Base-by-base conservation (phyloP, 805 yeast genomes). In the Blastobotrys mokoenaii region DNA sequence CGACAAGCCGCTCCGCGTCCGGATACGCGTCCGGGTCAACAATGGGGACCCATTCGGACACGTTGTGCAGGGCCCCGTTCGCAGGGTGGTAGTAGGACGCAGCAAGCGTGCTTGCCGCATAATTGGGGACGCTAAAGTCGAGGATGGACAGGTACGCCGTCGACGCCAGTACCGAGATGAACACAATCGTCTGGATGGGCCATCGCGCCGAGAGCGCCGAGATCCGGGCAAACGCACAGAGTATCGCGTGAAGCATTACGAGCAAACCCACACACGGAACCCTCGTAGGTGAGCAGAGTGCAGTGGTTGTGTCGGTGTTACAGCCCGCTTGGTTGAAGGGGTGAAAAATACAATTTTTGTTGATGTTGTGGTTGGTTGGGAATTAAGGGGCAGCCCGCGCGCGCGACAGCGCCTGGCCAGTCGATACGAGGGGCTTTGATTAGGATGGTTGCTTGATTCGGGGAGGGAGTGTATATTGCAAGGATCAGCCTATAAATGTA, bases 161-260 rank as follows among this genome's bases (percentile, higher is more conserved):
- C 2, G 95, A 82, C 2, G 95, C 93, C 35, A 86, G 61, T 41
- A 88, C 65, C 11, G 90, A 73, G 4, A 87, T 75, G 46, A 77
- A 58, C 40, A 87, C 77, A 44, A 89, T 79, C 45, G 87, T 75
- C 64, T 89, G 97, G 53, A 90, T 85, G 14, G 98, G 98, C 59
- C 80, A 75, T 48, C 76, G 75, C 11, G 95, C 93, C 44, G 90
- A 77, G 17, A 73, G 61, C 47, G 62, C 66, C 16, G 38, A 36
- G 38, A 36, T 8, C 8, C n/a, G n/a, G n/a, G n/a, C n/a, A n/a
- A n/a, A n/a, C n/a, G n/a, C n/a, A n/a, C n/a, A n/a, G n/a, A n/a
- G n/a, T n/a, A n/a, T n/a, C n/a, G n/a, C n/a, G n/a, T n/a, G n/a
- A n/a, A n/a, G n/a, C n/a, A n/a, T n/a, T n/a, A n/a, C n/a, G n/a